phyloP scores from a whole-genome alignment of 2,329 filamentous ascomycete genomes.

The Penicillium sclerotiorum region DNA sequence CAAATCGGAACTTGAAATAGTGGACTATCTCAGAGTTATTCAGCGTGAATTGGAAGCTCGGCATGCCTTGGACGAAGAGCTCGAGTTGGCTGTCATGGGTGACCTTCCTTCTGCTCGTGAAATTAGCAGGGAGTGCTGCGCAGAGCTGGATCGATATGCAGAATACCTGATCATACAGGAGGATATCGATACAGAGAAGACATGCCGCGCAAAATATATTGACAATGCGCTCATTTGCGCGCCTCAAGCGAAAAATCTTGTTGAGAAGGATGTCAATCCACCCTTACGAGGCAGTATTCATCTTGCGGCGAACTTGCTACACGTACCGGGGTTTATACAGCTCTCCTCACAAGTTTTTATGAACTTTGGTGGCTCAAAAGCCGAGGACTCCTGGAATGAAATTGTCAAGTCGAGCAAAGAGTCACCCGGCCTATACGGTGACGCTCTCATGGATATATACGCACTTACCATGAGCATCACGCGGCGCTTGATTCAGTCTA shows the following conservation, averaged over 20 bases:
- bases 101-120: conserved; percentile 75
- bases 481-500: conserved; percentile 68
- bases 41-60: conserved; percentile 52
- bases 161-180: conserved; percentile 67
- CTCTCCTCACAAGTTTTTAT: conserved; percentile 73
- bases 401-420: conserved; percentile 53
- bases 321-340: conserved; percentile 61
- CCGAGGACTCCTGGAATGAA: conserved; percentile 68
- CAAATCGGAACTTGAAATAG: conserved; percentile 75
- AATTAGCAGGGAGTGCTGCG: conserved; percentile 66
- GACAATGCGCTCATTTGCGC: conserved; percentile 66
- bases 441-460: conserved; percentile 76
- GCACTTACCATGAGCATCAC: conserved; percentile 69
- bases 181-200: conserved; percentile 61
- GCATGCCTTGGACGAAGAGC: conserved; percentile 35
- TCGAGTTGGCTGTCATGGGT: conserved; percentile 48
- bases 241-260: conserved; percentile 33
- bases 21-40: conserved; percentile 68
- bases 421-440: conserved; percentile 71
- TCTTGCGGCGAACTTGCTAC: conserved; percentile 61
- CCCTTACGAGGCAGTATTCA: conserved; percentile 40
- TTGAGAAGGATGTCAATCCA: conserved; percentile 28
- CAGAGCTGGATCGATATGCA: conserved; percentile 67
- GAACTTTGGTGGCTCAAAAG: conserved; percentile 61
- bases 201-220: conserved; percentile 64